Conservation (phyloP, 345 rosid species). For the Pelargonium nanum region DNA sequence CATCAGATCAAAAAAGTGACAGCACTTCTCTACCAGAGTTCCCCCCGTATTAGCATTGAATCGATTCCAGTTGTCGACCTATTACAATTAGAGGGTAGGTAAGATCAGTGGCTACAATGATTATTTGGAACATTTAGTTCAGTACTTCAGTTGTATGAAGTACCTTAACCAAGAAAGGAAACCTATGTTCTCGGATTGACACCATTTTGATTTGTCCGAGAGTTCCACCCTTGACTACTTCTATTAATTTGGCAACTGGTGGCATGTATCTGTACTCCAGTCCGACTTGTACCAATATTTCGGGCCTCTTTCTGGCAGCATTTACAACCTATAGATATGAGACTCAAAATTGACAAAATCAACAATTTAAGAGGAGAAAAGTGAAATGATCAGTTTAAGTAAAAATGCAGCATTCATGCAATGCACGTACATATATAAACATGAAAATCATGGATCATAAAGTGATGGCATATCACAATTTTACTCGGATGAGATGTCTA, state of each 20-base stretch:
- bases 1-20: slow-evolving; percentile 97
- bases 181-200: slow-evolving; percentile 79
- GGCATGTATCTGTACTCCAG: slow-evolving; percentile 92
- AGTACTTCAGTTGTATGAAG: slow-evolving; percentile 12
- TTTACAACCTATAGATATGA: slow-evolving; percentile 45
- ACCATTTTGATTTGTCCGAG: slow-evolving; percentile 82
- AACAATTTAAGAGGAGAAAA: slow-evolving; percentile 1
- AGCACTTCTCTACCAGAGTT: slow-evolving; percentile 92
- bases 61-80: slow-evolving; percentile 94
- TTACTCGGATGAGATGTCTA: not conserved
- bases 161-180: slow-evolving; percentile 94
- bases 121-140: slow-evolving; percentile 5
- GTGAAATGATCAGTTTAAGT: not conserved
- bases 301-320: slow-evolving; percentile 67
- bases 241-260: slow-evolving; percentile 80
- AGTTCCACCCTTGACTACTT: slow-evolving; percentile 53
- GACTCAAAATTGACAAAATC: slow-evolving; percentile 1
- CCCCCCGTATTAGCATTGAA: slow-evolving; percentile 88
- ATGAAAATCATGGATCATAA: too few species aligned
- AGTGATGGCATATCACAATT: not conserved
- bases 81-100: slow-evolving; percentile 11
- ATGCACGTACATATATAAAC: too few species aligned
- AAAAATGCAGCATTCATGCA: not conserved
- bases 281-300: slow-evolving; percentile 87
- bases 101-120: slow-evolving; percentile 4